Percentiles rank a stretch among this genome's conserved stretches.
Evolutionary conservation across 2,329 filamentous ascomycete genomes (phyloP).

Genomic region (Epichloe baconii): DNA sequence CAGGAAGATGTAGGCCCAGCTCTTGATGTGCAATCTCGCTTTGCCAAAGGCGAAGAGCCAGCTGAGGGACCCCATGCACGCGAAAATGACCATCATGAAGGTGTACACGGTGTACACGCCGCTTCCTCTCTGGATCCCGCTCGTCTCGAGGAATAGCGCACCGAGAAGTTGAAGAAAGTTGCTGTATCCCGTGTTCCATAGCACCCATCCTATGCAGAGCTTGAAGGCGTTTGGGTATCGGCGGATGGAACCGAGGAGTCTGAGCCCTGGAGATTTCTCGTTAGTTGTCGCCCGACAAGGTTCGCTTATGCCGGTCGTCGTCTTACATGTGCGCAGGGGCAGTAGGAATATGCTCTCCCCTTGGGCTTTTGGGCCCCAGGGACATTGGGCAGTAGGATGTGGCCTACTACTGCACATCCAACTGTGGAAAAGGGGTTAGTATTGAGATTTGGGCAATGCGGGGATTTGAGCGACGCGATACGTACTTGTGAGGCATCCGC

Average conservation of each 20-base stretch:
- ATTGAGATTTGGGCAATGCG: neutral
- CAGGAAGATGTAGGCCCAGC: slow-evolving; percentile 10
- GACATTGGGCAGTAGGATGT: slow-evolving; percentile 9
- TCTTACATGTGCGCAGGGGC: slow-evolving; percentile 9
- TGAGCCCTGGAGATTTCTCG: slow-evolving; percentile 5
- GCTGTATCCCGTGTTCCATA: slow-evolving; percentile 11
- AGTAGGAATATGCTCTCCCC: slow-evolving; percentile 8
- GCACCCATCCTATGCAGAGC: slow-evolving; percentile 10
- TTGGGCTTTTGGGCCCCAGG: slow-evolving; percentile 7
- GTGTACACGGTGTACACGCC: slow-evolving; percentile 9
- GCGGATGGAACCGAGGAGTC: slow-evolving; percentile 9
- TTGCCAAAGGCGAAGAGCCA: slow-evolving; percentile 8
- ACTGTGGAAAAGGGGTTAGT: slow-evolving; percentile 2
- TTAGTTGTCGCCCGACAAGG: neutral
- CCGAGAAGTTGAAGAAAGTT: slow-evolving; percentile 8
- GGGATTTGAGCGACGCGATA: too few relatives aligned
- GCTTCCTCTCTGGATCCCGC: slow-evolving; percentile 9
- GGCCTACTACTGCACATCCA: slow-evolving; percentile 6
- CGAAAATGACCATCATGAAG: slow-evolving; percentile 10
- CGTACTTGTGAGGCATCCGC: slow-evolving; percentile 10
- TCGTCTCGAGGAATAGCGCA: slow-evolving; percentile 9
- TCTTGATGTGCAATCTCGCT: slow-evolving; percentile 6
- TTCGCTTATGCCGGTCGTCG: neutral
- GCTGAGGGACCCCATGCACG: slow-evolving; percentile 8
- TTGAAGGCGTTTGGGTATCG: slow-evolving; percentile 11